Evolutionary conservation across 2,329 filamentous ascomycete species (phyloP).

Genomic region (Paecilomyces niveus): DNA sequence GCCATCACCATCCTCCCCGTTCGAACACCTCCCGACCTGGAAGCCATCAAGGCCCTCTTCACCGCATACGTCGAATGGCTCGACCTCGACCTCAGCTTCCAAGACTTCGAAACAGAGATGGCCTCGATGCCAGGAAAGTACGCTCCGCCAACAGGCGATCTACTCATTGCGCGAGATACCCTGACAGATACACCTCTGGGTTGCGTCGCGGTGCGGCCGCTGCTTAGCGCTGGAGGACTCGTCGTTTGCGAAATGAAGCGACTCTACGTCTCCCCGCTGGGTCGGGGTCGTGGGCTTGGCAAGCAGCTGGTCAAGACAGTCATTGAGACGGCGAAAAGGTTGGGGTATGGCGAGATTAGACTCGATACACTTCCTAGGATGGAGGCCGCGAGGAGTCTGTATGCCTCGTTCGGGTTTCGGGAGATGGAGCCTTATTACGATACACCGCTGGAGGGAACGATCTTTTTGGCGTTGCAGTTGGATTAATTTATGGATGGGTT

Average conservation of each 20-base stretch:
- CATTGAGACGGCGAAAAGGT: constrained; percentile 37
- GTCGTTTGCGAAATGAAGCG: constrained; percentile 51
- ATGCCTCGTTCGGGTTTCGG: constrained; percentile 45
- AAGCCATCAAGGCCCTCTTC: constrained; percentile 36
- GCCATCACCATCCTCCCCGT: background rate
- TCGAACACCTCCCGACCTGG: background rate
- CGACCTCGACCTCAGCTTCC: constrained; percentile 50
- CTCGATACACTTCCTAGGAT: constrained; percentile 52
- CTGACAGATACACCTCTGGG: constrained; percentile 26
- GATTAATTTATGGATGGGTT: background rate
- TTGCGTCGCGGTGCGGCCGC: constrained; percentile 44
- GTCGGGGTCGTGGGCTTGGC: constrained; percentile 45
- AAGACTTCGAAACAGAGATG: constrained; percentile 49
- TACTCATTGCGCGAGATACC: constrained; percentile 40
- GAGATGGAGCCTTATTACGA: constrained; percentile 50
- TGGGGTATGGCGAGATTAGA: constrained; percentile 47
- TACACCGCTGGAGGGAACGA: constrained; percentile 46
- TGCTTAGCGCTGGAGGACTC: constrained; percentile 13
- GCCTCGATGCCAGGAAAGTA: constrained; percentile 50
- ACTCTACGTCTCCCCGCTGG: constrained; percentile 44
- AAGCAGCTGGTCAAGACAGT: constrained; percentile 40
- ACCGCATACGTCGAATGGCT: constrained; percentile 38
- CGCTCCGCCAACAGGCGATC: constrained; percentile 33
- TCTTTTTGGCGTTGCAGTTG: constrained; percentile 41
- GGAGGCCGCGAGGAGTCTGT: constrained; percentile 44